Conservation (phyloP, 208 protist genomes). For the Porcisia hertigi region DNA sequence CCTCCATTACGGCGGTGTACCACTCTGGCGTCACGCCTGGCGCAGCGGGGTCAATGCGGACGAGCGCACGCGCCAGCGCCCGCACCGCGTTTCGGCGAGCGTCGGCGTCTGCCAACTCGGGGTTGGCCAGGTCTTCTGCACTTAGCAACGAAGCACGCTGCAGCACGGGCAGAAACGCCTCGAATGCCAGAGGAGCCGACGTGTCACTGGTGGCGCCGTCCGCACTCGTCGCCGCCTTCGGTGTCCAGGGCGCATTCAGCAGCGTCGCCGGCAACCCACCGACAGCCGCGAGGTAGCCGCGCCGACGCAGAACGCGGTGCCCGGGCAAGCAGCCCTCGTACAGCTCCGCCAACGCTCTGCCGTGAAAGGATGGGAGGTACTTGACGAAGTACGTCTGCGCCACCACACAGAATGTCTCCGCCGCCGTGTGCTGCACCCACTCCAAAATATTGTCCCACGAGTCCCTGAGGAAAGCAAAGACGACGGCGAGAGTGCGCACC, state of each 20-base stretch:
- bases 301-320: conserved; percentile 61
- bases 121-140: conserved; percentile 32
- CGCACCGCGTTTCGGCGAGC: conserved; percentile 88
- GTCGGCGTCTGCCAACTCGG: conserved; percentile 89
- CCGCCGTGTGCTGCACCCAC: conserved; percentile 76
- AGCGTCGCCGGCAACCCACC: conserved; percentile 69
- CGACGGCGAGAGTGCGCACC: conserved; percentile 59
- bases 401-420: conserved; percentile 65
- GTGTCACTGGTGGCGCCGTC: conserved; percentile 6
- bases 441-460: conserved; percentile 87
- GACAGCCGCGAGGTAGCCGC: conserved; percentile 85
- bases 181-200: conserved; percentile 9
- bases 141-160: conserved; percentile 26
- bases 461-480: conserved; percentile 89
- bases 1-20: conserved; percentile 43
- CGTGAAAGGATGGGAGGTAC: conserved; percentile 71
- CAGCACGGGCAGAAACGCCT: conserved; percentile 20
- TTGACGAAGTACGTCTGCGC: conserved; percentile 63
- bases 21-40: conserved; percentile 25
- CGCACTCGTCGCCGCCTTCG: background rate
- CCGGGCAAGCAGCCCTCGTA: conserved; percentile 35
- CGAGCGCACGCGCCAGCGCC: conserved; percentile 53
- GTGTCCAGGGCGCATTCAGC: conserved; percentile 35
- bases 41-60: conserved; percentile 24
- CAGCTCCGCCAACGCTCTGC: conserved; percentile 73